Evolutionary conservation across 2,329 filamentous ascomycete genomes (phyloP).

Genomic region (Apiospora marii): DNA sequence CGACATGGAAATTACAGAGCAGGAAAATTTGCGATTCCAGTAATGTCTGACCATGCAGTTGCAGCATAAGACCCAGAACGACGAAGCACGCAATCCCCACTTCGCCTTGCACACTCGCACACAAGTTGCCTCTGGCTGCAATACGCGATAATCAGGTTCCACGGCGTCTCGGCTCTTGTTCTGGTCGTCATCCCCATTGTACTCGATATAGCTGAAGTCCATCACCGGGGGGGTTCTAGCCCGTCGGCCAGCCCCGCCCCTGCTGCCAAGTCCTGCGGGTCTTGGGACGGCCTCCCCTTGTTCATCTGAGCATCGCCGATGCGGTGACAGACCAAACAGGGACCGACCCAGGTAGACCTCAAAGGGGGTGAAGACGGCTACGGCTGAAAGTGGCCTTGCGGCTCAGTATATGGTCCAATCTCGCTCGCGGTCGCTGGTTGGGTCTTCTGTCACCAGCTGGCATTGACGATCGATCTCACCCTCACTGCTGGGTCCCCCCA

Average conservation of each 20-base stretch:
- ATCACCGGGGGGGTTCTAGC: neutral
- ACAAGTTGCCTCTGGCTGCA: neutral
- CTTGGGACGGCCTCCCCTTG: neutral
- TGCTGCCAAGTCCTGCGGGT: neutral
- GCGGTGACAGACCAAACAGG: neutral
- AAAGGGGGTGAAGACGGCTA: neutral
- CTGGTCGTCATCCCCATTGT: neutral
- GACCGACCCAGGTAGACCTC: neutral
- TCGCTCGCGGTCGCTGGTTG: neutral
- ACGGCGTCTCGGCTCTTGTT: neutral
- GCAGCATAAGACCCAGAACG: neutral
- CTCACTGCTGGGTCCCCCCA: neutral
- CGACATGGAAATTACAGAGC: neutral
- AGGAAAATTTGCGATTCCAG: neutral
- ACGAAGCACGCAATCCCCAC: conserved; percentile 3
- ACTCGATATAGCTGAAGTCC: conserved; percentile 21
- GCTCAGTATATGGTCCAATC: neutral
- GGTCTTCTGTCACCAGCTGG: conserved; percentile 5
- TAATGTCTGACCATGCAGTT: neutral
- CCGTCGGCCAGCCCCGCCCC: neutral
- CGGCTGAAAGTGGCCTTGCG: neutral
- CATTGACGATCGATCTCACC: neutral
- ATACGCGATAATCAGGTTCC: neutral
- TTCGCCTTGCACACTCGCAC: neutral
- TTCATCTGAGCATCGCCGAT: neutral